A percentile compares a stretch with the other conserved stretches of the same genome.
phyloP scores from a whole-genome alignment of 495 filamentous ascomycete genomes.

The Bathelium albidoporum region DNA sequence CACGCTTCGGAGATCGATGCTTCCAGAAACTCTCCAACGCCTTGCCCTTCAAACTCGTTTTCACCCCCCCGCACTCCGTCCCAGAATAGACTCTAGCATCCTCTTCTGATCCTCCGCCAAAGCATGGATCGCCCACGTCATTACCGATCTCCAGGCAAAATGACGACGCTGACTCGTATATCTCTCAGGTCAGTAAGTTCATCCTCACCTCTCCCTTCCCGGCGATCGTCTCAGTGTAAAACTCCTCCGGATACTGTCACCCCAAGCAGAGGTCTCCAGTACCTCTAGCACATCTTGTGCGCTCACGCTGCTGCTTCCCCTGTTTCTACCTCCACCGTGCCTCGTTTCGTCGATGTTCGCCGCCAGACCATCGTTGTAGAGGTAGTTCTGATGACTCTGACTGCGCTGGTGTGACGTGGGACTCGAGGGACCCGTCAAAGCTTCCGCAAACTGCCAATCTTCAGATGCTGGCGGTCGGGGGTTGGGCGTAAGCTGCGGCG shows the following conservation, averaged over 20 bases:
- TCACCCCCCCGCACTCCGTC: not conserved
- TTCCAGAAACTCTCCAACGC: constrained; percentile 3
- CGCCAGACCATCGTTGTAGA: constrained; percentile 21
- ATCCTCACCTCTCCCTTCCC: not conserved
- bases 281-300: constrained; percentile 70
- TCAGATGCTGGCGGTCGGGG: constrained; percentile 18
- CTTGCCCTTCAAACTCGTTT: not conserved
- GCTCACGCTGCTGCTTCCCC: constrained; percentile 59
- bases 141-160: not conserved
- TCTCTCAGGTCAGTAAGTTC: not conserved
- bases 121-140: not conserved
- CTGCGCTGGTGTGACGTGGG: constrained; percentile 19
- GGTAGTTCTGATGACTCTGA: constrained; percentile 5
- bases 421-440: constrained; percentile 19
- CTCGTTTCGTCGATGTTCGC: constrained; percentile 9
- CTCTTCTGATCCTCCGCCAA: not conserved
- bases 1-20: not conserved
- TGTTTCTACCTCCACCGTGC: constrained; percentile 29
- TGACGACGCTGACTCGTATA: not conserved
- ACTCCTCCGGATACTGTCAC: constrained; percentile 80
- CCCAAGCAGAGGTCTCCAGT: constrained; percentile 80
- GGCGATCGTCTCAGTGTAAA: constrained; percentile 58
- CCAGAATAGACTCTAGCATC: not conserved
- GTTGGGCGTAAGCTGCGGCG: constrained; percentile 6
- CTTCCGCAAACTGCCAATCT: constrained; percentile 31